These are phyloP conservation scores for Hypoxylon trugodes DNA, from an alignment of 495 filamentous ascomycete species.

Conservation along the genomic window DNA sequence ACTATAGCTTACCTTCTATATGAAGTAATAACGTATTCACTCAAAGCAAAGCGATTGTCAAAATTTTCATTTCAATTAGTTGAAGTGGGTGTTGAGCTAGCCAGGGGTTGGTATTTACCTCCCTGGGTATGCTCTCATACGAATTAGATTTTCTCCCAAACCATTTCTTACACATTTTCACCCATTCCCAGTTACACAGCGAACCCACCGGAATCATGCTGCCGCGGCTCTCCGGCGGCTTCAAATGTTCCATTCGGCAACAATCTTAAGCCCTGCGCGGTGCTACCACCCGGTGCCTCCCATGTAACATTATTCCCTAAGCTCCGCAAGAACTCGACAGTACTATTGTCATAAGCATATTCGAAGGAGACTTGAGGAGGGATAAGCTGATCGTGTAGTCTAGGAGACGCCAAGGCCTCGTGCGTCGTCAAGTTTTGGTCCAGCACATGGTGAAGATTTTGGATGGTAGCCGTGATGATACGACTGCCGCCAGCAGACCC, in stretches of 20 bases:
- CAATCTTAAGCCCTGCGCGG: conserved; percentile 75
- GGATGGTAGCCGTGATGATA: conserved; percentile 85
- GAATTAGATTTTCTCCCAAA: too few species aligned
- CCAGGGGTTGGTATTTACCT: too few species aligned
- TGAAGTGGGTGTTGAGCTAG: too few species aligned
- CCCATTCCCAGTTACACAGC: conserved; percentile 57
- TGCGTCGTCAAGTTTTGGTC: conserved; percentile 66
- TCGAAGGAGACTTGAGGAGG: conserved; percentile 77
- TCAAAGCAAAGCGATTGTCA: too few species aligned
- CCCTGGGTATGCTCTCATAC: too few species aligned
- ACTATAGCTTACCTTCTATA: too few species aligned
- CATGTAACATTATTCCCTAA: conserved; percentile 80
- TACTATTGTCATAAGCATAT: conserved; percentile 70
- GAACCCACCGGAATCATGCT: conserved; percentile 75
- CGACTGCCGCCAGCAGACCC: conserved; percentile 87
- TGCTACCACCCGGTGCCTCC: conserved; percentile 68
- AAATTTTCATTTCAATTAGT: too few species aligned
- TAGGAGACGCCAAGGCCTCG: conserved; percentile 69
- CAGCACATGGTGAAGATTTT: conserved; percentile 76
- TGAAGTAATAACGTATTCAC: too few species aligned
- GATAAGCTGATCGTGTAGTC: conserved; percentile 84
- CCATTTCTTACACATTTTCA: background rate
- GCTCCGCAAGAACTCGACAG: conserved; percentile 68
- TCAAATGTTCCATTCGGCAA: conserved; percentile 72
- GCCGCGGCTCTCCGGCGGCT: conserved; percentile 74